Conservation (phyloP, 306 rosid species). For the Malus fusca region DNA sequence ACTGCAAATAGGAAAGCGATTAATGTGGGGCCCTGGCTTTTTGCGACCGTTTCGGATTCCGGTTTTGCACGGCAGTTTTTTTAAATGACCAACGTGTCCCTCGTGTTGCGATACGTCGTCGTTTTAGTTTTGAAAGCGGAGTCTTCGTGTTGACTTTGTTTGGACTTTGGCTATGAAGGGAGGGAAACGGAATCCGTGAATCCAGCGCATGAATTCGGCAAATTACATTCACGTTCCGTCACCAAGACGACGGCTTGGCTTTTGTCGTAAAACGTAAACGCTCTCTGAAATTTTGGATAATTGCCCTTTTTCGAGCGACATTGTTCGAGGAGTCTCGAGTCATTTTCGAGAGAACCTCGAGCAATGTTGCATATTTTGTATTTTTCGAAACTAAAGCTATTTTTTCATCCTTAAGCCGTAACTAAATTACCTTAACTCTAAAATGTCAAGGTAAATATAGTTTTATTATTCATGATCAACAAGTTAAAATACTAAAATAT, state of each 20-base stretch:
- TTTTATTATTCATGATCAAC: too few species aligned
- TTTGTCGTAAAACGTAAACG: not conserved
- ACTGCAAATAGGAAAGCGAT: slow-evolving; percentile 14
- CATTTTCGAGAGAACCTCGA: too few species aligned
- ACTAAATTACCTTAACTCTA: too few species aligned
- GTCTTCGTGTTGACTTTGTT: not conserved
- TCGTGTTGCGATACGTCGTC: not conserved
- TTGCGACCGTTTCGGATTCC: slow-evolving; percentile 1
- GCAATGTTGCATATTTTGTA: too few species aligned
- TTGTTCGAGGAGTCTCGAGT: too few species aligned
- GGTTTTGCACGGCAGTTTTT: slow-evolving; percentile 1
- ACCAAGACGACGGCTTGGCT: not conserved
- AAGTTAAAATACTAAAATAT: too few species aligned
- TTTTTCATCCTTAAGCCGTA: too few species aligned
- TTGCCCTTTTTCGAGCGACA: too few species aligned
- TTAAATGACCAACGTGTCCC: slow-evolving; percentile 7
- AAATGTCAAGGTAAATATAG: too few species aligned
- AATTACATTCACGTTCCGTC: not conserved
- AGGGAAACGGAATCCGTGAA: not conserved
- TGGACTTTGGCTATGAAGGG: not conserved
- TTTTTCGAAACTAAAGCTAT: too few species aligned
- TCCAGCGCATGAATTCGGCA: not conserved
- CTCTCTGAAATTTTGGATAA: too few species aligned
- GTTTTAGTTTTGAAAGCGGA: not conserved
- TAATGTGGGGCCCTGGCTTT: not conserved